Percentiles rank a stretch among this genome's conserved stretches.
These are phyloP conservation scores for Cytospora mali DNA, from an alignment of 2,329 filamentous ascomycete species.

Conservation along the genomic window DNA sequence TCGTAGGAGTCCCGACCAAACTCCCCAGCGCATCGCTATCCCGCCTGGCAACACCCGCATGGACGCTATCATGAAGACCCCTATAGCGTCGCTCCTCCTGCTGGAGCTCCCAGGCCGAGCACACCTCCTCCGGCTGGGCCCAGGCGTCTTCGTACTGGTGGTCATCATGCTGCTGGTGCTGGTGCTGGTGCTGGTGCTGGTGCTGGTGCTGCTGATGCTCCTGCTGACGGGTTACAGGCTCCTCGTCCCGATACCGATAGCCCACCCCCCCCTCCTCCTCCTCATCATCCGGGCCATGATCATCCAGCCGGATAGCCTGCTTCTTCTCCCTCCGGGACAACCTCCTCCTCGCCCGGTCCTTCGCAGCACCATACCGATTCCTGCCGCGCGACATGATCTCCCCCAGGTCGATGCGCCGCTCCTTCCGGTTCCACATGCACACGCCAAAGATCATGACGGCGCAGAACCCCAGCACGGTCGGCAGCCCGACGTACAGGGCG, in stretches of 20 bases:
- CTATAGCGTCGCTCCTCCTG: constrained; percentile 22
- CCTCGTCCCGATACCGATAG: constrained; percentile 32
- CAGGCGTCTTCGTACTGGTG: constrained; percentile 4
- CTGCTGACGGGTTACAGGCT: background rate
- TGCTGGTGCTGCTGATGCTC: background rate
- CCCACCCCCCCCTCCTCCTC: constrained; percentile 30
- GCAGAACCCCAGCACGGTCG: constrained; percentile 52
- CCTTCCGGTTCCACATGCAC: constrained; percentile 57
- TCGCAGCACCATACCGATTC: constrained; percentile 48
- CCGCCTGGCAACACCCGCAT: constrained; percentile 34
- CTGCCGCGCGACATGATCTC: constrained; percentile 52
- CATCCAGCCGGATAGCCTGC: constrained; percentile 47
- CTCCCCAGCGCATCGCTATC: constrained; percentile 55
- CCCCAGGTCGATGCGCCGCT: constrained; percentile 53
- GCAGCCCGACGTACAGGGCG: constrained; percentile 57
- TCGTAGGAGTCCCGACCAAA: constrained; percentile 50
- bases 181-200: background rate
- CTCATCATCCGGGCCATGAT: constrained; percentile 35
- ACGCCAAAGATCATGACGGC: constrained; percentile 55
- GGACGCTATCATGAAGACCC: constrained; percentile 12
- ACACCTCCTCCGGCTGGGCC: too few relatives aligned
- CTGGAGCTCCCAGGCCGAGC: constrained; percentile 35
- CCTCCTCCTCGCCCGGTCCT: constrained; percentile 39
- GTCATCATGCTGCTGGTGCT: too few relatives aligned
- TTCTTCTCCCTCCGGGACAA: constrained; percentile 40